Evolutionary conservation across 345 rosid species (phyloP), one percentile per base, ranked within the genome.

Genomic region (Corymbia maculata): DNA sequence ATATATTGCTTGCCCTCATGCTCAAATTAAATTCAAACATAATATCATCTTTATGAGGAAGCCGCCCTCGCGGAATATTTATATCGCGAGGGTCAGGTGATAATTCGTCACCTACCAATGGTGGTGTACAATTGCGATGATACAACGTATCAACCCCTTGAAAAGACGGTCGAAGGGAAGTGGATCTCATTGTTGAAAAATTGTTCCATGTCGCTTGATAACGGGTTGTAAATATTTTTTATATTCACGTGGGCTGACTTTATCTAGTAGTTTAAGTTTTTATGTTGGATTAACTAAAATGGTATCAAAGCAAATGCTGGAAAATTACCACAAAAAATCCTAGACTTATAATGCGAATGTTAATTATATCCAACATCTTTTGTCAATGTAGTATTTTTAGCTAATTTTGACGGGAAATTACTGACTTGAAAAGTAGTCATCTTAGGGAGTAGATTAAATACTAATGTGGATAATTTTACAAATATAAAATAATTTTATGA

Each of bases 391-490:
- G 2, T 28, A 8, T 0, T 61, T 61, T 1, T 6, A 1, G 68
- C 8, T 28, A 28, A 61, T 61, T 26, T 61, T 1, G 0, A 3
- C 4, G 28, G 68, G 8, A 61, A 12, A 61, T 61, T 15, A 5
- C 32, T 28, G 5, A 28, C 28, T 7, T 61, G 6, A 15, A 61
- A 5, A 12, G 6, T 28, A 0, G 1, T 6, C 1, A 28, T 61
- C 0, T 61, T 28, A 61, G 0, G 8, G 2, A 15, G 26, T 15
- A 61, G 0, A 0, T 0, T 6, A 3, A 0, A 3, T 0, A 0
- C 6, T 28, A 12, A 61, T 0, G 26, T 61, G 2, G 13, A 61
- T 4, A 28, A 28, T 61, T 61, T 28, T 61, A 1, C 32, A 12
- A 61, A 3, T 55, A 55, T 55, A 55, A 9, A 55, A 55, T 22